A percentile compares a stretch with the other conserved stretches of the same genome.
These are phyloP conservation scores for Colletotrichum chlorophyti DNA, from an alignment of 2,329 filamentous ascomycete genomes.

Conservation along the genomic window DNA sequence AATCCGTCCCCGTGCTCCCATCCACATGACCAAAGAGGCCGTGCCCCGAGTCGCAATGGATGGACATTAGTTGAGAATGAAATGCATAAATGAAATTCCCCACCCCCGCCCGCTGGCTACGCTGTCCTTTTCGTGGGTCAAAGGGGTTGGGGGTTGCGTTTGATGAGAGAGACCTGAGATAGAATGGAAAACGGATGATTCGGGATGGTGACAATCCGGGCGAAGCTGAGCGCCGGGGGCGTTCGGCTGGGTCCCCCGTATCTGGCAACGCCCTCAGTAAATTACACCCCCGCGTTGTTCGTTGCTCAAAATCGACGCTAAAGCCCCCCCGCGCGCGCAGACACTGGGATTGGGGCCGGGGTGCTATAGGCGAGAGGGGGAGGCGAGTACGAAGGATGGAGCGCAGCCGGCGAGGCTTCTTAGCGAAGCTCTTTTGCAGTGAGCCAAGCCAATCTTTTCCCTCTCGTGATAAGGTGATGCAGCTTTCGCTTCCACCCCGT, in stretches of 20 bases:
- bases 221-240: too few species aligned
- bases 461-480: slow-evolving; percentile 7
- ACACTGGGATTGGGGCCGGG: slow-evolving; percentile 19
- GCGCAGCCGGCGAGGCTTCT: too few species aligned
- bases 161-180: too few species aligned
- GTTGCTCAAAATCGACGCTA: slow-evolving; percentile 22
- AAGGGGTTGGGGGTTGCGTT: neutral
- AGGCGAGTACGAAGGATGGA: too few species aligned
- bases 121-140: neutral
- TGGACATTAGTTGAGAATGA: neutral
- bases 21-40: slow-evolving; percentile 23
- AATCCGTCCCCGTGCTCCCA: neutral
- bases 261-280: slow-evolving; percentile 2
- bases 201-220: slow-evolving; percentile 5
- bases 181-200: too few species aligned
- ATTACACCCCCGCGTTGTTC: slow-evolving; percentile 21
- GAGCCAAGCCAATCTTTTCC: neutral
- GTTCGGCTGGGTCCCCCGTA: slow-evolving; percentile 4
- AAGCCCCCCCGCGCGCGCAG: slow-evolving; percentile 16
- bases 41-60: slow-evolving; percentile 1
- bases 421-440: neutral
- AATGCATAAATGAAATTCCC: slow-evolving; percentile 15
- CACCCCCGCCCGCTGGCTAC: slow-evolving; percentile 4
- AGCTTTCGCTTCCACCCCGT: neutral
- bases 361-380: slow-evolving; percentile 17